phyloP scores from a whole-genome alignment of 2,329 filamentous ascomycete genomes.

The Cytospora leucostoma region DNA sequence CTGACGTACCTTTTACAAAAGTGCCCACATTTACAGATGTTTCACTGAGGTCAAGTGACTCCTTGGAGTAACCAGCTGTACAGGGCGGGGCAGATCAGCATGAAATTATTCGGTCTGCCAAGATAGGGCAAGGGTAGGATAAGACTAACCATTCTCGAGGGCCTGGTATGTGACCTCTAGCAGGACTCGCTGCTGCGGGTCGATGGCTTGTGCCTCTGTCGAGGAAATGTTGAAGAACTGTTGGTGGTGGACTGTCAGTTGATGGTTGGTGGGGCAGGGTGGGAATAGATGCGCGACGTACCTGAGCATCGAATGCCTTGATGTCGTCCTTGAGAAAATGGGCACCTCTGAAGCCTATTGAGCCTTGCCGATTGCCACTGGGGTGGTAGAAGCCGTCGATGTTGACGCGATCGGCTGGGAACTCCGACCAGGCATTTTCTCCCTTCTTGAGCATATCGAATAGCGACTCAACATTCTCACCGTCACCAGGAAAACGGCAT shows the following conservation, averaged over 20 bases:
- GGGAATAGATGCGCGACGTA: slow-evolving; percentile 35
- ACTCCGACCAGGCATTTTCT: slow-evolving; percentile 63
- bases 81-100: background rate
- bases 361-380: slow-evolving; percentile 55
- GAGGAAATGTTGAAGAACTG: slow-evolving; percentile 55
- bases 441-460: slow-evolving; percentile 70
- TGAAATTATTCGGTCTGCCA: background rate
- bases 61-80: slow-evolving; percentile 29
- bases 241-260: background rate
- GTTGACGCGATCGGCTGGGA: slow-evolving; percentile 69
- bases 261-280: too few species aligned
- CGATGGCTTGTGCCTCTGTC: slow-evolving; percentile 54
- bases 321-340: slow-evolving; percentile 54
- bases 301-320: slow-evolving; percentile 51
- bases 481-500: slow-evolving; percentile 61
- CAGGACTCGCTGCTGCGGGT: slow-evolving; percentile 55
- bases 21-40: slow-evolving; percentile 53
- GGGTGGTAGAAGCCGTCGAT: slow-evolving; percentile 67
- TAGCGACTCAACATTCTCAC: slow-evolving; percentile 60
- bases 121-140: too few species aligned
- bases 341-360: slow-evolving; percentile 44
- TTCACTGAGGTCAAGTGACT: slow-evolving; percentile 47
- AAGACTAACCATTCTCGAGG: slow-evolving; percentile 47
- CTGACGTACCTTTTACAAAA: slow-evolving; percentile 48
- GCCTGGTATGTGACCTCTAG: slow-evolving; percentile 55